These are phyloP conservation scores for Globisporangium heterothallicum DNA, from an alignment of 352 stramenopile species.

Conservation along the genomic window DNA sequence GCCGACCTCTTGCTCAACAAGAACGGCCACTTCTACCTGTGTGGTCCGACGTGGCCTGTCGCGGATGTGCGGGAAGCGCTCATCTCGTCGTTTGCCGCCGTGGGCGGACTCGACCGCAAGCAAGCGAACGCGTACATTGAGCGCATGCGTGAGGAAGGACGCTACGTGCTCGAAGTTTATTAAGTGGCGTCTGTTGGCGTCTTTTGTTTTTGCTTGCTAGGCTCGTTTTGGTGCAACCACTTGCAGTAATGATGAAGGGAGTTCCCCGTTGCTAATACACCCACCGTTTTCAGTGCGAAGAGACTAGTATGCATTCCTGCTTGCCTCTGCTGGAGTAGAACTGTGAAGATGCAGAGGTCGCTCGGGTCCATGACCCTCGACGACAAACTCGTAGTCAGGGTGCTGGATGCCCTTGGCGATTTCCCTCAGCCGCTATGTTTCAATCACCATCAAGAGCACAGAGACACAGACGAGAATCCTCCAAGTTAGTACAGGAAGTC, in stretches of 20 bases:
- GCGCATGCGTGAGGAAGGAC: conserved; percentile 70
- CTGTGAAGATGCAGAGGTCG: conserved; percentile 29
- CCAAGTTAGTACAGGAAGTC: no score
- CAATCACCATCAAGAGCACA: no score
- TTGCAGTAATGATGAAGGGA: no score
- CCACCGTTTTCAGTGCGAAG: no score
- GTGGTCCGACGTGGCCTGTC: conserved; percentile 76
- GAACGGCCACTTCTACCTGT: conserved; percentile 85
- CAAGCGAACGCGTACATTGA: conserved; percentile 70
- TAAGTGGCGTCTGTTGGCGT: conserved; percentile 25
- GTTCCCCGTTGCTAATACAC: no score
- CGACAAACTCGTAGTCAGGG: conserved; percentile 38
- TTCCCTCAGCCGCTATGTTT: conserved; percentile 29
- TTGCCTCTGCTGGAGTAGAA: not conserved
- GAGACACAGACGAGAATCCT: no score
- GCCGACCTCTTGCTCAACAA: conserved; percentile 64
- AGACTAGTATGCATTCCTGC: no score
- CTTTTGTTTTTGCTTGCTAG: no score
- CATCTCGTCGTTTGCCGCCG: conserved; percentile 44
- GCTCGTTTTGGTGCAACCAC: no score
- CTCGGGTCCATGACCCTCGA: conserved; percentile 44
- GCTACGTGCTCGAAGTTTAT: conserved; percentile 84
- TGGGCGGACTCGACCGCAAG: conserved; percentile 52
- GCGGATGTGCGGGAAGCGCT: conserved; percentile 70
- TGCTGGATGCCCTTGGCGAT: conserved; percentile 32